A percentile compares a stretch with the other conserved stretches of the same genome.
These are phyloP conservation scores for Seiridium unicorne DNA, from an alignment of 2,329 filamentous ascomycete genomes.

Conservation along the genomic window DNA sequence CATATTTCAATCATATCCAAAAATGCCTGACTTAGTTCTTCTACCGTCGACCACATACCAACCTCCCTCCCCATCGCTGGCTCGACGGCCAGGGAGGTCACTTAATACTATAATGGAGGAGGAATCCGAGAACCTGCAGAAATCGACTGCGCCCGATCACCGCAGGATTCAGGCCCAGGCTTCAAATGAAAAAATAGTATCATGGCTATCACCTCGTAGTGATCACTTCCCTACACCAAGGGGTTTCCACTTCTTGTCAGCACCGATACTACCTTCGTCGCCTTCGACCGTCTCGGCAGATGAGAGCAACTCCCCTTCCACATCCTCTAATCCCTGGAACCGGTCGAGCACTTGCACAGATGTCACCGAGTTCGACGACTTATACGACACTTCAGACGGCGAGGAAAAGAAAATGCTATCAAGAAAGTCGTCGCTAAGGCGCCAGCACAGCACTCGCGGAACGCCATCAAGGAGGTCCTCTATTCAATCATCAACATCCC, in stretches of 20 bases:
- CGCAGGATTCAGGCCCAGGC: conserved; percentile 24
- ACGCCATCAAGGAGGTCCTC: conserved; percentile 41
- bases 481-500: conserved; percentile 32
- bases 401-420: conserved; percentile 55
- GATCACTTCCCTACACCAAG: conserved; percentile 73
- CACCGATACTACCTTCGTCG: conserved; percentile 60
- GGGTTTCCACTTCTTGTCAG: conserved; percentile 63
- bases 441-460: conserved; percentile 30
- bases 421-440: conserved; percentile 36
- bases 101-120: conserved; percentile 69
- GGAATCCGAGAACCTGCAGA: conserved; percentile 39
- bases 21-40: conserved; percentile 46
- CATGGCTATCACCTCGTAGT: conserved; percentile 58
- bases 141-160: conserved; percentile 23
- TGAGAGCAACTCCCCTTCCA: conserved; percentile 44
- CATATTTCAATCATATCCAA: conserved; percentile 26
- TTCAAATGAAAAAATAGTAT: conserved; percentile 50
- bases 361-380: conserved; percentile 76
- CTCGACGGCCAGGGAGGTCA: conserved; percentile 47
- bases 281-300: conserved; percentile 55
- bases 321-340: conserved; percentile 61
- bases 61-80: conserved; percentile 53
- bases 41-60: conserved; percentile 40
- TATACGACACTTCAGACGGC: conserved; percentile 84
- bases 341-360: conserved; percentile 62